Conservation (phyloP, 352 stramenopile species). For the Pythium phragmitis region DNA sequence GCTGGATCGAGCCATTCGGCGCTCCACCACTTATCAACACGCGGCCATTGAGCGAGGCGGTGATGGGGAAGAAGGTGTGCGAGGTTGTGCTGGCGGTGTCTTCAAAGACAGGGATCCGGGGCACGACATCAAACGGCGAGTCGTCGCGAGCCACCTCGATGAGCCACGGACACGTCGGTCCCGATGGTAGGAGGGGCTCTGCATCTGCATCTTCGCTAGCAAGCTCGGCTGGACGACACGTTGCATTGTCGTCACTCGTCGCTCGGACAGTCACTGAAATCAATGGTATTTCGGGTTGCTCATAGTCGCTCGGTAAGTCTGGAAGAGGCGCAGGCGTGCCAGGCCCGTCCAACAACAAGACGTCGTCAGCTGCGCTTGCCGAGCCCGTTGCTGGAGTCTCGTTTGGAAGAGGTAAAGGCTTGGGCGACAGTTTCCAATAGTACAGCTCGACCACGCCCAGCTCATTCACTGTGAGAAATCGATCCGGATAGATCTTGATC, state of each 20-base stretch:
- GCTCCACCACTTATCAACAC: conserved; percentile 73
- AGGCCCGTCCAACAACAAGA: not conserved
- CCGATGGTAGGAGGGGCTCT: not conserved
- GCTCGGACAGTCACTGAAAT: conserved; percentile 5
- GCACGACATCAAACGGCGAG: conserved; percentile 79
- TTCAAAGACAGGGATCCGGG: conserved; percentile 76
- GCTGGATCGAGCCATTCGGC: conserved; percentile 68
- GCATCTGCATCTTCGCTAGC: conserved; percentile 1
- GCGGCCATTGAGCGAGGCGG: conserved; percentile 68
- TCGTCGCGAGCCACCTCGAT: conserved; percentile 68
- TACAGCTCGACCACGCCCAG: conserved; percentile 85
- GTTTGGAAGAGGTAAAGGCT: conserved; percentile 28
- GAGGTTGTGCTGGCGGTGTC: conserved; percentile 19
- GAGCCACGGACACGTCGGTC: conserved; percentile 55
- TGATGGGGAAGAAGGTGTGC: conserved; percentile 46
- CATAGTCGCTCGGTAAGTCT: not conserved
- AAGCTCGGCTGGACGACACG: not conserved
- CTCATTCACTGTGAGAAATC: conserved; percentile 79
- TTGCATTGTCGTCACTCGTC: not conserved
- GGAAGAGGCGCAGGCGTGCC: conserved; percentile 14
- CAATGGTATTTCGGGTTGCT: not conserved
- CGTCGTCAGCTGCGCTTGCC: not conserved
- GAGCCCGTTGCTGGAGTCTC: not conserved
- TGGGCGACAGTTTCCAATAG: conserved; percentile 78
- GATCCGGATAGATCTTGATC: conserved; percentile 76